Evolutionary conservation across 1,284 basidiomycete species (phyloP).

Genomic region (Ganoderma resinaceum): DNA sequence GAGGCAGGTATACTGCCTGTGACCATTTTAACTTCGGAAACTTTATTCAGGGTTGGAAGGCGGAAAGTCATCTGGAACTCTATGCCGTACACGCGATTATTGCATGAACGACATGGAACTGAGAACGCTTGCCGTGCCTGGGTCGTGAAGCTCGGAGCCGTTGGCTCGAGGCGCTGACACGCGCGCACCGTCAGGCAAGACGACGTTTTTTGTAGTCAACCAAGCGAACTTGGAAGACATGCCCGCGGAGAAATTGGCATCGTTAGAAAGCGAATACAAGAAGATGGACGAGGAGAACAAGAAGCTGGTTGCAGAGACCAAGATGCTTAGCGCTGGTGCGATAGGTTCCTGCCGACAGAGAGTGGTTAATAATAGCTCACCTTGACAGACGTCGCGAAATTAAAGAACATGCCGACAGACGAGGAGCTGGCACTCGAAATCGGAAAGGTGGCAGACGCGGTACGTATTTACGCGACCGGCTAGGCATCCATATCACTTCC

Average conservation of each 20-base stretch:
- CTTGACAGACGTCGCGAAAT: slow-evolving; percentile 64
- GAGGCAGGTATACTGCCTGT: neutral
- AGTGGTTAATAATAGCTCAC: neutral
- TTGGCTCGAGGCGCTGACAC: neutral
- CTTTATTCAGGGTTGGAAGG: neutral
- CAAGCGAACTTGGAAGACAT: slow-evolving; percentile 70
- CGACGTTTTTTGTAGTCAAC: slow-evolving; percentile 82
- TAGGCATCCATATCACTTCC: neutral
- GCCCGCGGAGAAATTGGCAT: slow-evolving; percentile 61
- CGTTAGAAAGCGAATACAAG: slow-evolving; percentile 62
- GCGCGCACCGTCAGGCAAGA: slow-evolving; percentile 67
- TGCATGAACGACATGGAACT: neutral
- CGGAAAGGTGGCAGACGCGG: slow-evolving; percentile 49
- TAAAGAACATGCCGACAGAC: slow-evolving; percentile 73
- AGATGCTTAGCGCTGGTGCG: slow-evolving; percentile 59
- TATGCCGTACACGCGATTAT: neutral
- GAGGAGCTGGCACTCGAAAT: slow-evolving; percentile 63
- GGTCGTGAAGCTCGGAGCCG: neutral
- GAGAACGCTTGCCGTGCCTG: neutral
- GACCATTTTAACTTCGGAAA: neutral
- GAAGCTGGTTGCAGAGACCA: slow-evolving; percentile 55
- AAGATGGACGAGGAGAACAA: slow-evolving; percentile 68
- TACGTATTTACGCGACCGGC: slow-evolving; percentile 38
- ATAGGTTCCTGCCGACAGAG: slow-evolving; percentile 15
- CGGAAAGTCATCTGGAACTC: neutral